phyloP scores from a whole-genome alignment of 106 monocot genomes.

The Platanthera zijinensis region DNA sequence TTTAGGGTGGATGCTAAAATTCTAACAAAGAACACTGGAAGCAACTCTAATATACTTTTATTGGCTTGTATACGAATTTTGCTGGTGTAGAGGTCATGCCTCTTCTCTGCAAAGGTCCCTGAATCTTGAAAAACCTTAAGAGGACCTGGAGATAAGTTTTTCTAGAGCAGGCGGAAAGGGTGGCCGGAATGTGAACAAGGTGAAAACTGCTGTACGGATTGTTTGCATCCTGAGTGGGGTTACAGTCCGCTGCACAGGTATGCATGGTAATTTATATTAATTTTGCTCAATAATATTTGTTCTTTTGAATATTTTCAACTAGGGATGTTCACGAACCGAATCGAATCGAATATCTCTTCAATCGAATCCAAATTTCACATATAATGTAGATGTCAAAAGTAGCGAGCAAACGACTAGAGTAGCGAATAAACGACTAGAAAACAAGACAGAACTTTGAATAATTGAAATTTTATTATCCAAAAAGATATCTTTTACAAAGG shows the following conservation, averaged over 20 bases:
- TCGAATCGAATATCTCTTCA: too few relatives aligned
- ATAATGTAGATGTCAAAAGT: too few relatives aligned
- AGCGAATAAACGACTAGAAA: too few relatives aligned
- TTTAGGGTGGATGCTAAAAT: too few relatives aligned
- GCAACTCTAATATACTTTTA: background rate
- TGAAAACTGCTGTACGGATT: constrained; percentile 92
- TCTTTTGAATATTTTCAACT: background rate
- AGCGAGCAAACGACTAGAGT: too few relatives aligned
- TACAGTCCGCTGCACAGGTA: constrained; percentile 90
- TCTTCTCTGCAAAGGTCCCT: constrained; percentile 81
- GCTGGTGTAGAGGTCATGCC: constrained; percentile 98
- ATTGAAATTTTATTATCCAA: too few relatives aligned
- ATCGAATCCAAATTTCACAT: too few relatives aligned
- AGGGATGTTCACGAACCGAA: too few relatives aligned
- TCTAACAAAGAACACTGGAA: background rate
- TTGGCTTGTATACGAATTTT: constrained; percentile 69
- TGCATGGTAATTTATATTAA: background rate
- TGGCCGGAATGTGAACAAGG: constrained; percentile 99
- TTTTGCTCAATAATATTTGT: too few relatives aligned
- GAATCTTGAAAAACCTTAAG: constrained; percentile 85
- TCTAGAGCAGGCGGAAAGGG: constrained; percentile 91
- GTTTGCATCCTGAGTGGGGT: constrained; percentile 91
- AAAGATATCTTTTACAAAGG: too few relatives aligned
- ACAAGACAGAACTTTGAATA: too few relatives aligned
- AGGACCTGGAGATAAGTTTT: constrained; percentile 80